phyloP scores from a whole-genome alignment of 2,329 filamentous ascomycete genomes.

The Penicillium thymicola region DNA sequence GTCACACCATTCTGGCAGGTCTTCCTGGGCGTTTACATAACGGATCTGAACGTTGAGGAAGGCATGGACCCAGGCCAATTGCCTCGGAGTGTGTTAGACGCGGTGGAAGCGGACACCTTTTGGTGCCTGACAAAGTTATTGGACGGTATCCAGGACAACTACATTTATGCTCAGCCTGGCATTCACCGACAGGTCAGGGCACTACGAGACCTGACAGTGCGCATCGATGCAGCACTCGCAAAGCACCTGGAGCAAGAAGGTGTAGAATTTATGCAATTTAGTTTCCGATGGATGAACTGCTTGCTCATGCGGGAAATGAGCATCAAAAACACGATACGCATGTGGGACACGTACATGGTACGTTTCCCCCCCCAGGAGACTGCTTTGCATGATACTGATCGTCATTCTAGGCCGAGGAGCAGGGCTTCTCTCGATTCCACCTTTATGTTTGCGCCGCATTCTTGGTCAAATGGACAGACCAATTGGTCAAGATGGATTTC shows the following conservation, averaged over 20 bases:
- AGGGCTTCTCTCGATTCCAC: slow-evolving; percentile 97
- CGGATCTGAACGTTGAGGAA: slow-evolving; percentile 84
- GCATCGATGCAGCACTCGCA: slow-evolving; percentile 80
- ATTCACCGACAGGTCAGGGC: slow-evolving; percentile 92
- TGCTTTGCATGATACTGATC: slow-evolving; percentile 14
- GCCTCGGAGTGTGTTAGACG: slow-evolving; percentile 84
- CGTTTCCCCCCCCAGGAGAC: slow-evolving; percentile 12
- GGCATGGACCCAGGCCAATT: slow-evolving; percentile 97
- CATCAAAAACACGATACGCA: slow-evolving; percentile 92
- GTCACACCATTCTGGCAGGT: slow-evolving; percentile 98
- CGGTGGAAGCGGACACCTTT: slow-evolving; percentile 95
- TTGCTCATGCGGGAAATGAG: slow-evolving; percentile 96
- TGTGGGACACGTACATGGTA: slow-evolving; percentile 99
- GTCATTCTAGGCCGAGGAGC: slow-evolving; percentile 76
- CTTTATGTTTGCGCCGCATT: slow-evolving; percentile 98
- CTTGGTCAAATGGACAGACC: slow-evolving; percentile 95
- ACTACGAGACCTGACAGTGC: slow-evolving; percentile 80
- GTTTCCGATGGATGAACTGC: slow-evolving; percentile 99
- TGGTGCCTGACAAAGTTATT: slow-evolving; percentile 97
- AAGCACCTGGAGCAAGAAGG: slow-evolving; percentile 87
- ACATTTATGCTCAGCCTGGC: slow-evolving; percentile 94
- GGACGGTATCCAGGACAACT: slow-evolving; percentile 99
- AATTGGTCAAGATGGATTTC: slow-evolving; percentile 95
- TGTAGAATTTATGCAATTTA: slow-evolving; percentile 98
- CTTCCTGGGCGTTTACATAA: slow-evolving; percentile 90